Base-by-base conservation (phyloP, 2,329 filamentous ascomycete genomes). In the Calonectria honghensis region DNA sequence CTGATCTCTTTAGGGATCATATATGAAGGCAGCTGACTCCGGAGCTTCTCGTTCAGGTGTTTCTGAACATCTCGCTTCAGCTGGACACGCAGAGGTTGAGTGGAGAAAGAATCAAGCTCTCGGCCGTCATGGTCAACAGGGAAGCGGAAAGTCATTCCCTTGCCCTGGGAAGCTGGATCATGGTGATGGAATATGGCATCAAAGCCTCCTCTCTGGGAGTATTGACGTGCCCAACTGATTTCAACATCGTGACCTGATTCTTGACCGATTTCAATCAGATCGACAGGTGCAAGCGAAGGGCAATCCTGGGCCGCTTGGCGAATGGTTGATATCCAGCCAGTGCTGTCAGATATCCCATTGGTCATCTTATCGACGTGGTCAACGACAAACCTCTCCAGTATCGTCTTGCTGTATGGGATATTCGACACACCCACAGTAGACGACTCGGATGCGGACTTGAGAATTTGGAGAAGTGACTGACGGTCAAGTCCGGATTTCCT, bases 151-250 rank as follows among this genome's bases (percentile, higher is more conserved):
- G 29, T 18, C 5, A 41, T 5, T 9, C 57, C 29, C 4, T n/a
- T 3, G 2, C 24, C 32, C 18, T 41, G 4, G 13, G 9, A n/a
- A 16, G 10, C 6, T 35, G 9, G 32, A 3, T 39, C 35, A 29
- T 18, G 7, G 13, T 24, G 57, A 29, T 61, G 57, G 9, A 61
- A 61, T 1, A 61, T 6, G 9, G 11, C 57, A 24, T 61, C 57
- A 5, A 61, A 61, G 2, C 57, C 57, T 41, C 57, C 57, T 2
- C 7, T 29, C 7, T 10, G 9, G 11, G 57, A 61, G 6, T 41
- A 11, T 29, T 61, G 57, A 3, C 57, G 57, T 4, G 35, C 57
- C 57, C 57, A 61, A 10, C 57, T 61, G 4, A 61, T 39, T 61
- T 61, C 54, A 18, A 61, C 54, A 1, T 6, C 20, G n/a, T 27